Evolutionary conservation across 257 asterid genomes (phyloP).

Genomic region (Primulina huaijiensis): DNA sequence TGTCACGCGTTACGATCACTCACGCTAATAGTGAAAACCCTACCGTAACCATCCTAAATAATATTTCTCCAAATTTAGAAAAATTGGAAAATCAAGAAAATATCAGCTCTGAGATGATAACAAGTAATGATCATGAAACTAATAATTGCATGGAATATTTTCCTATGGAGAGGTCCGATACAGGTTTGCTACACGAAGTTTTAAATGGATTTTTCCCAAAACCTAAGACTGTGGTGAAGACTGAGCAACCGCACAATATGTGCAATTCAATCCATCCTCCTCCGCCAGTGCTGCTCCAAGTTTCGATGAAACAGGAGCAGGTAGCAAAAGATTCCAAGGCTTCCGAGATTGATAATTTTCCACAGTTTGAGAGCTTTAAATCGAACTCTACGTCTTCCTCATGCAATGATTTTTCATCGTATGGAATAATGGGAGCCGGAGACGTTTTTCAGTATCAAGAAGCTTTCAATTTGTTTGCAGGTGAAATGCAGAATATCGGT

Average conservation of each 20-base stretch:
- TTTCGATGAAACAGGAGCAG: background rate
- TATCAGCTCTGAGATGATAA: too few species aligned
- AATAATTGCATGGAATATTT: too few species aligned
- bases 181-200: slow-evolving; percentile 43
- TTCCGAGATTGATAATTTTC: too few species aligned
- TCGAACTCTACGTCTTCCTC: too few species aligned
- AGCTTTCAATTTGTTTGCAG: slow-evolving; percentile 25
- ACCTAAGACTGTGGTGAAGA: background rate
- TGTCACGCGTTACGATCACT: background rate
- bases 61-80: background rate
- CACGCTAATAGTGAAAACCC: background rate
- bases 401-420: slow-evolving; percentile 17
- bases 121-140: too few species aligned
- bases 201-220: slow-evolving; percentile 36
- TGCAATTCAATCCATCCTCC: background rate
- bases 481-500: slow-evolving; percentile 19
- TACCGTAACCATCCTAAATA: background rate
- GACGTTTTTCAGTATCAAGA: slow-evolving; percentile 37
- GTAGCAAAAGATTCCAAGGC: background rate
- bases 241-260: background rate
- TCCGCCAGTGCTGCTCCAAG: background rate
- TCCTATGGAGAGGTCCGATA: slow-evolving; percentile 15
- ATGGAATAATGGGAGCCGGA: slow-evolving; percentile 19
- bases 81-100: background rate
- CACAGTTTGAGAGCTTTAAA: too few species aligned